Base-by-base conservation (phyloP, 768 basidiomycete species). In the Termitomyces sp. region DNA sequence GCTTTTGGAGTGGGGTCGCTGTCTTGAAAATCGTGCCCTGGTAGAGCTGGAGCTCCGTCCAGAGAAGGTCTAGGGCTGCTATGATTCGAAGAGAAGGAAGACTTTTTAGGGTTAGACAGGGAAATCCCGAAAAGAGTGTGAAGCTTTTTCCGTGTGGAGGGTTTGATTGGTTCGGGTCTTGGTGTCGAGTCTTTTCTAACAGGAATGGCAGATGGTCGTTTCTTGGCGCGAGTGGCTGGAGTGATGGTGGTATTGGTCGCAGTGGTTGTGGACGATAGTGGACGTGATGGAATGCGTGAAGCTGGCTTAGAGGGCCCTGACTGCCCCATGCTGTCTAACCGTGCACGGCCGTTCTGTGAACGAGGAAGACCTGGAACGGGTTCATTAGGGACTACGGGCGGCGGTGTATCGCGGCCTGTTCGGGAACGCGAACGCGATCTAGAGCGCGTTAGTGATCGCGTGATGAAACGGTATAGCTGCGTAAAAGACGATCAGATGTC, bases 261-360 rank as follows among this genome's bases (percentile, higher is more conserved):
- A 18, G 82, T 82, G 0, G 87, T 87, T 0, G 82, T 84, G 22
- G 84, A 81, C 3, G 87, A 88, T 24, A 90, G 72, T 4, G 88
- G 88, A 6, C 88, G 81, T 22, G 82, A 85, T 58, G 76, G 74
- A 56, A 80, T 58, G 56, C 85, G 79, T 5, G 80, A 72, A 26
- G 74, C 62, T 1, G 84, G 82, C 65, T 82, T 82, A 27, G 81
- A 73, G 48, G 69, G 71, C 5, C 69, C 60, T 20, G 69, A 62
- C 9, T 70, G 62, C 26, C 61, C 62, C 55, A 61, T 59, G 60
- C 45, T 57, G n/a, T 63, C 63, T 60, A 57, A 44, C 55, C 43
- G 54, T 40, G 53, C 59, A 39, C 44, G 55, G 56, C 32, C 46
- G 51, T 61, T 61, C 45, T 59, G 57, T 2, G 62, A 43, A 0